Percentiles rank a stretch among this genome's conserved stretches.
Conservation (phyloP, 176 grass and related monocot genomes). For the Alloteropsis semialata region DNA sequence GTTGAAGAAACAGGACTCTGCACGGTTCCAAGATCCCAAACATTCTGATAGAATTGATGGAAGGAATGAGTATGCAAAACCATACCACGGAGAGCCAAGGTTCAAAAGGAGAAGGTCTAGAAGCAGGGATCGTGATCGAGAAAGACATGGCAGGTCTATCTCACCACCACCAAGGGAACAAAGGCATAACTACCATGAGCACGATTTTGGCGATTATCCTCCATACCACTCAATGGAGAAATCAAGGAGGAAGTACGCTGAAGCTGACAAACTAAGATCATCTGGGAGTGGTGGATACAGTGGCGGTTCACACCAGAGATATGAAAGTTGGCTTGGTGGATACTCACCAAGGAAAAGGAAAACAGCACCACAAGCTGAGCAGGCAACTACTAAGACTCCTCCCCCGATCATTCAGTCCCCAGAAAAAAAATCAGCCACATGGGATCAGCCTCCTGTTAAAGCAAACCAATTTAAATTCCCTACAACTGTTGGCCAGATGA, state of each 20-base stretch:
- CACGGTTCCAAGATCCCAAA: conserved; percentile 30
- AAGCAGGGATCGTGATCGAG: conserved; percentile 55
- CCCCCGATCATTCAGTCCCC: conserved; percentile 34
- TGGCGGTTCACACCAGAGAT: conserved; percentile 51
- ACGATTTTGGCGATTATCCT: conserved; percentile 41
- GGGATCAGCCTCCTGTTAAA: conserved; percentile 80
- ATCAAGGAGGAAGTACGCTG: conserved; percentile 53
- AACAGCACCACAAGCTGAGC: conserved; percentile 43
- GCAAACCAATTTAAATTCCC: conserved; percentile 42
- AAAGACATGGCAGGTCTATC: conserved; percentile 47
- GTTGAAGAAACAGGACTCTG: conserved; percentile 54
- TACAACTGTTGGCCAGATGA: conserved; percentile 34
- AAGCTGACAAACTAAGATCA: conserved; percentile 60
- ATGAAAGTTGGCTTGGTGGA: conserved; percentile 67
- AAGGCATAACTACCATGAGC: conserved; percentile 39
- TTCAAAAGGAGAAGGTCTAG: conserved; percentile 83
- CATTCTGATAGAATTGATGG: conserved; percentile 53
- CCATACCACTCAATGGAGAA: conserved; percentile 39
- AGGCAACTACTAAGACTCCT: conserved; percentile 29
- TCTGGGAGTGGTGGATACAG: conserved; percentile 52
- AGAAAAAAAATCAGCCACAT: conserved; percentile 74
- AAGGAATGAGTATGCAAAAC: conserved; percentile 50
- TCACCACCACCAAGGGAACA: conserved; percentile 57
- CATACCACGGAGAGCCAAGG: conserved; percentile 48
- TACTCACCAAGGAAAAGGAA: conserved; percentile 90